Percentiles rank a stretch among this genome's conserved stretches.
Conservation (phyloP, 352 stramenopile genomes). For the Globisporangium splendens region DNA sequence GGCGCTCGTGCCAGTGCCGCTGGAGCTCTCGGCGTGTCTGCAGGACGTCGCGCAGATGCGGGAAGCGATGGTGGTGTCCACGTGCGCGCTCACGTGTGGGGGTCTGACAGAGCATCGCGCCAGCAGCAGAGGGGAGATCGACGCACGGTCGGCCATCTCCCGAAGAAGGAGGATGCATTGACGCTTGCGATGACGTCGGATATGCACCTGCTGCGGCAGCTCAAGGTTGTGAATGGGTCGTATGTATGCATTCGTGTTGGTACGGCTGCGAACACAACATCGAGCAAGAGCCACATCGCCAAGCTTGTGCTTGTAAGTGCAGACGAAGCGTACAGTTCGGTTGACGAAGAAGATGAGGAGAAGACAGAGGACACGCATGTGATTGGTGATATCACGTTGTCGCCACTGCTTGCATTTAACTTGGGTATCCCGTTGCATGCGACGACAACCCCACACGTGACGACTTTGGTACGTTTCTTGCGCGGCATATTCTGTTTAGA, state of each 20-base stretch:
- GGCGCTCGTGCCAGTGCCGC: not conserved
- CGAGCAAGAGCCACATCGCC: constrained; percentile 25
- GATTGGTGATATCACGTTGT: constrained; percentile 35
- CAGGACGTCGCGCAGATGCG: not conserved
- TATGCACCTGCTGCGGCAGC: constrained; percentile 33
- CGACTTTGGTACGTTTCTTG: constrained; percentile 23
- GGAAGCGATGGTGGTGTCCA: not conserved
- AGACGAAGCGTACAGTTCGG: constrained; percentile 7
- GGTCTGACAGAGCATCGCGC: constrained; percentile 1
- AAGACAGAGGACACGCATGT: not conserved
- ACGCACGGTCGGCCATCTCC: not conserved
- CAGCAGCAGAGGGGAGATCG: not conserved
- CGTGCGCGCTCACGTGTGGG: constrained; percentile 38
- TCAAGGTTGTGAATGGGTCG: constrained; percentile 47
- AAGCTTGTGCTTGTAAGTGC: constrained; percentile 25
- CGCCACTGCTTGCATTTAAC: constrained; percentile 76
- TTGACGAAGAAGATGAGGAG: not conserved
- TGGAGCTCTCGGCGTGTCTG: not conserved
- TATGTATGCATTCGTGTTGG: constrained; percentile 33
- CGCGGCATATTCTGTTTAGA: not conserved
- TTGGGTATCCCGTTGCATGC: constrained; percentile 51
- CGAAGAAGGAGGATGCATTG: constrained; percentile 20
- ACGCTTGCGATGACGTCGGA: constrained; percentile 34
- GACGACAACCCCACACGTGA: constrained; percentile 19
- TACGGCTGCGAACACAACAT: not conserved